A percentile compares a stretch with the other conserved stretches of the same genome.
phyloP scores from a whole-genome alignment of 2,329 filamentous ascomycete genomes.

The Pyrenophora tritici-repentis region DNA sequence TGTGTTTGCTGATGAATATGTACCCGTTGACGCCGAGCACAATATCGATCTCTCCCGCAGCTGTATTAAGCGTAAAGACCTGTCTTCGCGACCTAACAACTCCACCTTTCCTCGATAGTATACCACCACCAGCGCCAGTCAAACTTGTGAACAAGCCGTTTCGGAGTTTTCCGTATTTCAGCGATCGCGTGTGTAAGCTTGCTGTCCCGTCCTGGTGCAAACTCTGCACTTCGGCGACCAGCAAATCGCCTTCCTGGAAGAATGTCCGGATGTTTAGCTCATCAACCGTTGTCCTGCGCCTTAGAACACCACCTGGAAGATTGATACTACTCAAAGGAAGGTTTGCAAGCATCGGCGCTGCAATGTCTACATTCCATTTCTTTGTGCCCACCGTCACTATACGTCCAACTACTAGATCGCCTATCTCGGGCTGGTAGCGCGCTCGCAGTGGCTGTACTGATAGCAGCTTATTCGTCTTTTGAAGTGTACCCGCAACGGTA shows the following conservation, averaged over 20 bases:
- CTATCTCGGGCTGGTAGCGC: slow-evolving; percentile 93
- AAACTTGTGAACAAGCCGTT: slow-evolving; percentile 91
- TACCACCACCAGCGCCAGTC: slow-evolving; percentile 73
- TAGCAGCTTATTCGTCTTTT: slow-evolving; percentile 95
- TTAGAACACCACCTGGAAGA: slow-evolving; percentile 87
- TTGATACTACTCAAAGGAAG: slow-evolving; percentile 91
- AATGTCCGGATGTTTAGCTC: slow-evolving; percentile 97
- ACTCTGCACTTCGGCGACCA: slow-evolving; percentile 93
- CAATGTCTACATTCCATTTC: slow-evolving; percentile 94
- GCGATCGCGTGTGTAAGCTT: slow-evolving; percentile 82
- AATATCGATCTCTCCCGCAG: slow-evolving; percentile 74
- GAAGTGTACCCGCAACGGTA: slow-evolving; percentile 86
- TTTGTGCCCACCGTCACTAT: slow-evolving; percentile 93
- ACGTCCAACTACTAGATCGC: slow-evolving; percentile 90
- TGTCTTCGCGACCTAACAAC: slow-evolving; percentile 85
- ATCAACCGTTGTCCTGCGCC: slow-evolving; percentile 91
- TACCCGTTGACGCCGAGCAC: slow-evolving; percentile 95
- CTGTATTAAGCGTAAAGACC: slow-evolving; percentile 74
- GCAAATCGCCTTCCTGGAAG: slow-evolving; percentile 90
- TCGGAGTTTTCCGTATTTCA: slow-evolving; percentile 93
- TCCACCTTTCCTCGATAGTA: slow-evolving; percentile 60
- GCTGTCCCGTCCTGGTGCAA: slow-evolving; percentile 85
- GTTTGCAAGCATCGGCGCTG: slow-evolving; percentile 81
- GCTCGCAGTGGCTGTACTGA: slow-evolving; percentile 88
- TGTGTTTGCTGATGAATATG: slow-evolving; percentile 90